Evolutionary conservation across 305 asterid genomes (phyloP).

Genomic region (Fraxinus floribunda): DNA sequence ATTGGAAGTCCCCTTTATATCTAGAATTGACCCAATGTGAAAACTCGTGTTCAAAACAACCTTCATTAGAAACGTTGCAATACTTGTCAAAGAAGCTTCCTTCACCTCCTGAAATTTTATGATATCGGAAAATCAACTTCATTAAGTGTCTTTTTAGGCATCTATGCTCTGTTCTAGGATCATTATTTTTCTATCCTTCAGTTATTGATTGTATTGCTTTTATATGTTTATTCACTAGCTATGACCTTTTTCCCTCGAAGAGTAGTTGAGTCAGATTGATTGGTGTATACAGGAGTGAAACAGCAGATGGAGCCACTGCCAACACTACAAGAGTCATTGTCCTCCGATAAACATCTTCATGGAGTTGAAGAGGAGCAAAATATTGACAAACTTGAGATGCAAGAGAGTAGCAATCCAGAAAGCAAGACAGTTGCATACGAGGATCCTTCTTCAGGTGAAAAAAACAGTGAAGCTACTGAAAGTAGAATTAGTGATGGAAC

Average conservation of each 20-base stretch:
- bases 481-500: slow-evolving; percentile 37
- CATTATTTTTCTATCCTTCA: background rate
- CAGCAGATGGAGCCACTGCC: slow-evolving; percentile 66
- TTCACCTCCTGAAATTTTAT: background rate
- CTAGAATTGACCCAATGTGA: background rate
- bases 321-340: slow-evolving; percentile 45
- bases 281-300: slow-evolving; percentile 47
- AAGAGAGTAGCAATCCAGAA: slow-evolving; percentile 39
- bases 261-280: background rate
- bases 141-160: background rate
- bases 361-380: slow-evolving; percentile 36
- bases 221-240: background rate
- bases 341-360: slow-evolving; percentile 44
- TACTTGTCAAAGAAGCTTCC: background rate
- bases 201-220: background rate
- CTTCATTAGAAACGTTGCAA: background rate
- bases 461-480: slow-evolving; percentile 43
- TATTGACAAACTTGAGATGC: slow-evolving; percentile 42
- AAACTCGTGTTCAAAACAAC: background rate
- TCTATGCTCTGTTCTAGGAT: background rate
- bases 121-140: background rate
- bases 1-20: background rate
- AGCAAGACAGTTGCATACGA: slow-evolving; percentile 35
- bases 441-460: slow-evolving; percentile 37
- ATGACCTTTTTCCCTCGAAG: background rate